These are phyloP conservation scores for Aspergillus wentii DNA, from an alignment of 495 filamentous ascomycete species.

Conservation along the genomic window DNA sequence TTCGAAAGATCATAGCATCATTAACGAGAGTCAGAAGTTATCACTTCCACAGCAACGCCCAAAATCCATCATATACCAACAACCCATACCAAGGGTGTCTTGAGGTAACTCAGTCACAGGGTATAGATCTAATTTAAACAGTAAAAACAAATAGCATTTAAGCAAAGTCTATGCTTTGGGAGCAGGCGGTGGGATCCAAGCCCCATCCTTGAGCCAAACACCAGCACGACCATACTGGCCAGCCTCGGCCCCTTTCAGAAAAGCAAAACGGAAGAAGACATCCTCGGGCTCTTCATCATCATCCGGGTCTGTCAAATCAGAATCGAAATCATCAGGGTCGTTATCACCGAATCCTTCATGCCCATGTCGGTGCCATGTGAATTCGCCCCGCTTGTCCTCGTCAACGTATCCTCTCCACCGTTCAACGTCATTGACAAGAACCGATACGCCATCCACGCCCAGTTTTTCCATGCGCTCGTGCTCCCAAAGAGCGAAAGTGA, in stretches of 20 bases:
- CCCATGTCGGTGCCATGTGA: slow-evolving; percentile 44
- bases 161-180: slow-evolving; percentile 19
- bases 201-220: slow-evolving; percentile 62
- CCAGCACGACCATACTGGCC: slow-evolving; percentile 81
- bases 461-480: slow-evolving; percentile 46
- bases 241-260: slow-evolving; percentile 61
- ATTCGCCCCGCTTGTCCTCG: slow-evolving; percentile 38
- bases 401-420: slow-evolving; percentile 61
- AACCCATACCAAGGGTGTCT: too few species aligned
- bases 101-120: too few species aligned
- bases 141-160: neutral
- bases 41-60: too few species aligned
- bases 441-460: slow-evolving; percentile 80
- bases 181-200: slow-evolving; percentile 53
- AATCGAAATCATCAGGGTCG: slow-evolving; percentile 12
- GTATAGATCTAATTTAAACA: too few species aligned
- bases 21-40: too few species aligned
- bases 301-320: slow-evolving; percentile 30
- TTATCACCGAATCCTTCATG: slow-evolving; percentile 28
- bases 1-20: too few species aligned
- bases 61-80: too few species aligned
- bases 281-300: slow-evolving; percentile 34
- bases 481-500: slow-evolving; percentile 53
- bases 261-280: slow-evolving; percentile 85
- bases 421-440: slow-evolving; percentile 94